These are phyloP conservation scores for Pyrenophora graminea DNA, from an alignment of 2,329 filamentous ascomycete genomes.

Conservation along the genomic window DNA sequence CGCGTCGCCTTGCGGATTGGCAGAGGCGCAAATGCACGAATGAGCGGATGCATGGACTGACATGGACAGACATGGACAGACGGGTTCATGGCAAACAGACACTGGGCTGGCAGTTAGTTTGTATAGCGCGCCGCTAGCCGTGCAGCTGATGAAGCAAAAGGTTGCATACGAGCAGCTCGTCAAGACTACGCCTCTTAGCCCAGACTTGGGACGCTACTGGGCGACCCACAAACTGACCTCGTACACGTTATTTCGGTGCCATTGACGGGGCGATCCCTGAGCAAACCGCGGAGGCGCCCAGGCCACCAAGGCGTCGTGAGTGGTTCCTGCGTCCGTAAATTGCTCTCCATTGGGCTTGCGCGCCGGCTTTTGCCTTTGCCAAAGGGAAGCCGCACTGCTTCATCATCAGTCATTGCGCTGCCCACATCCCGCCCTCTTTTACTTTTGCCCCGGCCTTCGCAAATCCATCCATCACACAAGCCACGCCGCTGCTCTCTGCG, in stretches of 20 bases:
- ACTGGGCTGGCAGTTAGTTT: neutral
- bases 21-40: neutral
- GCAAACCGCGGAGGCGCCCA: slow-evolving; percentile 12
- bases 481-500: slow-evolving; percentile 20
- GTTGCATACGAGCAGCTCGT: slow-evolving; percentile 1
- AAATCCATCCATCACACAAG: slow-evolving; percentile 12
- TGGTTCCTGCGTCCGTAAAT: slow-evolving; percentile 17
- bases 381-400: slow-evolving; percentile 11
- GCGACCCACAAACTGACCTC: slow-evolving; percentile 22
- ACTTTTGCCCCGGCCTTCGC: slow-evolving; percentile 9
- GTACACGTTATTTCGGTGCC: slow-evolving; percentile 31
- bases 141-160: neutral
- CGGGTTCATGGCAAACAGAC: no score
- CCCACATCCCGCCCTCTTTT: slow-evolving; percentile 10
- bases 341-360: slow-evolving; percentile 17
- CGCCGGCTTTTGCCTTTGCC: slow-evolving; percentile 12
- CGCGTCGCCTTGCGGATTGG: neutral
- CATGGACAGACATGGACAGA: no score
- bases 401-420: slow-evolving; percentile 13
- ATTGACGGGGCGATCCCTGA: slow-evolving; percentile 15
- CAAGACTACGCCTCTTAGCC: slow-evolving; percentile 14
- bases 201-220: neutral
- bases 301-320: slow-evolving; percentile 8
- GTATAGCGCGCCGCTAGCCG: neutral
- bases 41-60: neutral